Base-by-base conservation (phyloP, 495 filamentous ascomycete genomes). In the Podospora sp. region DNA sequence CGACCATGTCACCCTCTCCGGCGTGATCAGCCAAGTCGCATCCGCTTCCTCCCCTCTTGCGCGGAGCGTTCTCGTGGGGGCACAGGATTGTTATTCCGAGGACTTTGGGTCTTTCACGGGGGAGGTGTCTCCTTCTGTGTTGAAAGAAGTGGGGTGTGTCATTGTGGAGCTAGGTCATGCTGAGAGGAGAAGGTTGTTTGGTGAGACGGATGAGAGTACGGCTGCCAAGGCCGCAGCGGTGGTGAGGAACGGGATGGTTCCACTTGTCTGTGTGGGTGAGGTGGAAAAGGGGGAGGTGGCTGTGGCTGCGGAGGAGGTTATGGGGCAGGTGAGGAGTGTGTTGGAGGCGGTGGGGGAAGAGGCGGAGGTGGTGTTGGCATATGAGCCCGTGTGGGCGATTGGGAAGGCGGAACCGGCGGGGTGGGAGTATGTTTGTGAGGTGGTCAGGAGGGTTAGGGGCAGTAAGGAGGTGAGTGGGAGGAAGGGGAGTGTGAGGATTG, bases 371-470 rank as follows among this genome's bases (percentile, higher is more conserved):
- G 87, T 94, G 16, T 83, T 95, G 49, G 92, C 92, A 3, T 96
- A 96, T 74, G 92, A 96, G 80, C 92, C 92, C 12, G 91, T 94
- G 0, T 96, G 92, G 92, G 92, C 92, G 0, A 96, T 96, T 77
- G 92, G 92, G 2, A 85, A 90, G 27, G 78, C 80, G 0, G 81
- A 87, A 69, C 92, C 92, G n/a, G 92, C 92, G 3, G 79, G 80
- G 9, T 83, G 86, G 27, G 87, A 90, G 65, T 88, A 95, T 77
- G 91, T 96, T 4, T 81, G 85, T 3, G 83, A 80, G 36, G 91
- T 94, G 21, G 86, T 90, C 51, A 80, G 82, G 69, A 83, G 83
- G 7, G 80, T 96, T 51, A 81, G 88, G 46, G 70, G 72, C 1
- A 74, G 86, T 11, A 75, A 79, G 60, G 79, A 71, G 36, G 76